These are phyloP conservation scores for Porpolomopsis calyptriformis DNA, from an alignment of 768 basidiomycete species.

Conservation along the genomic window DNA sequence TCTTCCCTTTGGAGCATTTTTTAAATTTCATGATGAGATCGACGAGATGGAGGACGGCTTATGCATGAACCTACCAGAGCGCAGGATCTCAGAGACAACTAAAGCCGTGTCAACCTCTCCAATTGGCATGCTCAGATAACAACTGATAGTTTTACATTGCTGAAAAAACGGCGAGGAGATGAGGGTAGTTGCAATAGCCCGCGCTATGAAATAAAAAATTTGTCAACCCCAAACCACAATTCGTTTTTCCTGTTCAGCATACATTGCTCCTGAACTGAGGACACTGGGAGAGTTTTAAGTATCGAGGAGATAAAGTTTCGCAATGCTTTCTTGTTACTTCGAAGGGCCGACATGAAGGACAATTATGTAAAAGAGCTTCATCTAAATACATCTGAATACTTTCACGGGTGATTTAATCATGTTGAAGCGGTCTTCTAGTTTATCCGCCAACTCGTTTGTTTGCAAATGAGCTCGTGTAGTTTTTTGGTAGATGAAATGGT, in stretches of 20 bases:
- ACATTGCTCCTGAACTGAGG: conserved; percentile 55
- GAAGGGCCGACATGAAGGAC: no score
- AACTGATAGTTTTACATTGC: conserved; percentile 43
- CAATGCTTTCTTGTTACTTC: conserved; percentile 44
- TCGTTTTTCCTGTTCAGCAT: conserved; percentile 9
- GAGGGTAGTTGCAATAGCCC: conserved; percentile 37
- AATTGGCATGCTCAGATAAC: conserved; percentile 72
- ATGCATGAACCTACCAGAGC: conserved; percentile 32
- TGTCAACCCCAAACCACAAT: conserved; percentile 5
- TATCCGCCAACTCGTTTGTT: no score
- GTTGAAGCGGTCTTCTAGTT: no score
- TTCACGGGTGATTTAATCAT: no score
- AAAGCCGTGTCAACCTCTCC: conserved; percentile 54
- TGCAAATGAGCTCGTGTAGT: no score
- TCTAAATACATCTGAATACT: no score
- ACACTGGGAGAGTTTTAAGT: conserved; percentile 33
- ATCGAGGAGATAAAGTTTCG: conserved; percentile 38
- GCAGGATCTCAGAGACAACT: conserved; percentile 43
- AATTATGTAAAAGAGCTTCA: no score
- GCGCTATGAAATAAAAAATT: conserved; percentile 24
- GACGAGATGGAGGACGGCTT: not conserved
- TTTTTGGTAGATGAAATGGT: no score
- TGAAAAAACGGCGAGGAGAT: conserved; percentile 42
- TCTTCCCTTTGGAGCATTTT: conserved; percentile 37
- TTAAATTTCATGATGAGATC: not conserved